Evolutionary conservation across 495 filamentous ascomycete genomes (phyloP), one percentile per base, ranked within the genome.

Genomic region (Penicillium pancosmium): DNA sequence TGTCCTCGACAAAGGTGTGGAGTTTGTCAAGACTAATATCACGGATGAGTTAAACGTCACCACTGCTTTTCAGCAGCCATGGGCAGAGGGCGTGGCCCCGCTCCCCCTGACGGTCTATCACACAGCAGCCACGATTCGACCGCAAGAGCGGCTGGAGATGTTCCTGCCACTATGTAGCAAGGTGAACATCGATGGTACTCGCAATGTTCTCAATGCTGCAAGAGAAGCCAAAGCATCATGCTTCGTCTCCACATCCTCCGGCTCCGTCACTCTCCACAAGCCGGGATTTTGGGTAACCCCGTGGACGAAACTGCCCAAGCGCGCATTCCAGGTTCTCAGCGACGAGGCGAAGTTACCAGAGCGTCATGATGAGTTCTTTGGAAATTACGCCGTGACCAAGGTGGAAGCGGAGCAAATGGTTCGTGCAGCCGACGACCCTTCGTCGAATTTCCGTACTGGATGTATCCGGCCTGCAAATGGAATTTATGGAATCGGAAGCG

Each of bases 101-200:
- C 69, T 78, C 3, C 79, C 83, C 16, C 63, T 86, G 19, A 85
- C 83, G 11, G 82, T 86, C 23, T 86, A 80, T 63, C 84, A 86
- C 67, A 85, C 80, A 1, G 83, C 83, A 15, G 83, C 82, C 0
- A 62, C 74, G 6, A 83, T 87, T 49, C 67, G 76, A 5, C 69
- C 80, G 0, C 72, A 69, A 8, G 83, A 85, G 36, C 82, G 84
- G 13, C 72, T 73, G 55, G 57, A 67, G 44, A 57, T 66, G 12
- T 73, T 80, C 31, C 81, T 84, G 50, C 73, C 76, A 6, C 71
- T 72, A 19, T 63, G 78, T 55, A 71, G 67, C 55, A 71, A 77
- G n/a, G 80, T 87, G 34, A 87, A 87, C 57, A 68, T 84, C 27
- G 76, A 72, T 21, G 84, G 84, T 50, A 80, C 82, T 16, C 62